Conservation (phyloP, 371 early-diverging fungal genomes). For the Dinochytrium kinnereticum region DNA sequence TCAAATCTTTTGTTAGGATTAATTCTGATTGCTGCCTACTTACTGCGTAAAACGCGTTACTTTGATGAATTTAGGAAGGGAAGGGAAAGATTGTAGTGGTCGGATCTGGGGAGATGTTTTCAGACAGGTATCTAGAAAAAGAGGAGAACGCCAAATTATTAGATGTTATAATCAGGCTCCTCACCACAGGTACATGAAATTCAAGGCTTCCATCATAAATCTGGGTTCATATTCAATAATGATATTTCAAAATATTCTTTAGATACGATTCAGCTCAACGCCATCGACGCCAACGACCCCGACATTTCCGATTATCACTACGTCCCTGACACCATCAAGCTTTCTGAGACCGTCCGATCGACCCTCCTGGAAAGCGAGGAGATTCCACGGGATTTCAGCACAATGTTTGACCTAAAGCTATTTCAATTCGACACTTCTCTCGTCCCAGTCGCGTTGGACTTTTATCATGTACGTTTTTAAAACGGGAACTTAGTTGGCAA, state of each 20-base stretch:
- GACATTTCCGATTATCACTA: conserved; percentile 65
- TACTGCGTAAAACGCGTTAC: too few species aligned
- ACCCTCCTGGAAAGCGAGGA: conserved; percentile 64
- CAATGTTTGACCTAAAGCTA: conserved; percentile 54
- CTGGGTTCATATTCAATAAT: conserved; percentile 14
- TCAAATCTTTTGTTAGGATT: background rate
- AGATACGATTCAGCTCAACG: conserved; percentile 53
- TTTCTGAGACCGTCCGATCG: conserved; percentile 52
- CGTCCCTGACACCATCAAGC: conserved; percentile 51
- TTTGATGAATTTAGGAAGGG: too few species aligned
- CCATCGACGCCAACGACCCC: conserved; percentile 63
- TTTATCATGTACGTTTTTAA: conserved; percentile 43
- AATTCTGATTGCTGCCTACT: background rate
- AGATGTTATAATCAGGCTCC: conserved; percentile 54
- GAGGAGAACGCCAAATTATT: conserved; percentile 62
- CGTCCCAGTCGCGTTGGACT: conserved; percentile 49
- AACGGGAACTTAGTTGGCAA: background rate
- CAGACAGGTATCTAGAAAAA: conserved; percentile 61
- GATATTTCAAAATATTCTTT: background rate
- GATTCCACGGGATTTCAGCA: conserved; percentile 59
- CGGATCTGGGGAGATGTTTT: conserved; percentile 57
- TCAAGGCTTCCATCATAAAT: too few species aligned
- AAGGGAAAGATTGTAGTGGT: conserved; percentile 57
- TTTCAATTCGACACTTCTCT: conserved; percentile 56
- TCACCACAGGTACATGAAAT: conserved; percentile 54